Base-by-base conservation (phyloP, 768 basidiomycete species). In the Mycena vulgaris region DNA sequence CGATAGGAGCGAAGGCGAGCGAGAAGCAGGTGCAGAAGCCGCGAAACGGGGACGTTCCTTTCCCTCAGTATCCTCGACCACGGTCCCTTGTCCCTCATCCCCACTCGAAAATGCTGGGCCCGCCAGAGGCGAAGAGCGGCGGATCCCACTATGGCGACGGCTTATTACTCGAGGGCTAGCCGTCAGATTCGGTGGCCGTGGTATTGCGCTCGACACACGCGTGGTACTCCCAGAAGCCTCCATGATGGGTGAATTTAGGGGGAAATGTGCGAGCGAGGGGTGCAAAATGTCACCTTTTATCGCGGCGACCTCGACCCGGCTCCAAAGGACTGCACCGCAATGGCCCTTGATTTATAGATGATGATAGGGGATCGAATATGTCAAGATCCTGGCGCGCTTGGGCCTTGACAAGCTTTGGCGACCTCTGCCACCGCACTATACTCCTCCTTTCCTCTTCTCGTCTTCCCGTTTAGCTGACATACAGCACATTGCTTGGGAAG, bases 61-160 rank as follows among this genome's bases (percentile, higher is more conserved):
- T 52, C 25, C 28, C 16, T 11, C n/a, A n/a, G n/a, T 28, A 28
- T 28, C 19, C 14, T 28, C 48, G 25, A 19, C 33, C 53, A 3
- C 30, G 2, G 33, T 39, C 33, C 5, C 31, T 33, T 9, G 23
- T 23, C 16, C 19, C 8, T 28, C 42, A 23, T 60, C 59, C 8
- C 16, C 33, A 17, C 48, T 33, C 23, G 60, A 62, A 37, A 48
- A 51, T 7, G 25, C 42, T 17, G 60, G 47, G 37, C 60, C 60
- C 5, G 60, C 60, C 23, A 62, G 37, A 35, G 60, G 60, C 25
- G 60, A 62, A 37, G 60, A 62, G 28, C 60, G 60, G 19, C 49
- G 45, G 28, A 4, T 60, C 30, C 47, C 48, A 33, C 60, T 62
- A 21, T 62, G 31, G 28, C 60, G 60, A 27, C 47, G 60, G 35